Percentiles rank a stretch among this genome's conserved stretches.
Evolutionary conservation across 371 early-diverging fungal species (phyloP).

Genomic region (Saksenaea vasiformis): DNA sequence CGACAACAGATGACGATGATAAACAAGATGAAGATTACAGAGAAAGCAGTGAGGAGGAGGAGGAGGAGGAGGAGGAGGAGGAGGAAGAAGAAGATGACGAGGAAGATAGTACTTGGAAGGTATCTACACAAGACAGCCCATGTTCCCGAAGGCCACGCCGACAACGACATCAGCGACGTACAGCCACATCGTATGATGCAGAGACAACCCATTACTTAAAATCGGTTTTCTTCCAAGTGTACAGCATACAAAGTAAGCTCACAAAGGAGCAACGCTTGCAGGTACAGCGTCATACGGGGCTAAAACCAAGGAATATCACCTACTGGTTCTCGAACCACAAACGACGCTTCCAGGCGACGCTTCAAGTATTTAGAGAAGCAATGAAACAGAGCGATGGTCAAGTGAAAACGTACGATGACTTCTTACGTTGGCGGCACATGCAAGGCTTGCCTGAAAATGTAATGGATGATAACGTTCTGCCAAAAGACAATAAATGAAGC

Average conservation of each 20-base stretch:
- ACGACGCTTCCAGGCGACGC: slow-evolving; percentile 35
- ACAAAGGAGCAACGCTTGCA: slow-evolving; percentile 43
- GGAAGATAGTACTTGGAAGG: not conserved
- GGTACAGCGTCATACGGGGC: slow-evolving; percentile 35
- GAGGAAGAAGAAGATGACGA: slow-evolving; percentile 7
- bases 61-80: slow-evolving; percentile 1
- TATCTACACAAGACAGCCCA: not conserved
- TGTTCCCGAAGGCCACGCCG: not conserved
- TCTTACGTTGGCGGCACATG: slow-evolving; percentile 30
- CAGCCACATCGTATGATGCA: slow-evolving; percentile 48
- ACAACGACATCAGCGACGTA: slow-evolving; percentile 23
- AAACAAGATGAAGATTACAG: not conserved
- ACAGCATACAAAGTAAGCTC: slow-evolving; percentile 39
- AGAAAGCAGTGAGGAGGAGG: slow-evolving; percentile 1
- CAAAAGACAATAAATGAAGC: not conserved
- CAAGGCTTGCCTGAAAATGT: slow-evolving; percentile 32
- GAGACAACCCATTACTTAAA: slow-evolving; percentile 44
- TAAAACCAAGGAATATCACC: slow-evolving; percentile 48
- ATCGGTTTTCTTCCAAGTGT: slow-evolving; percentile 40
- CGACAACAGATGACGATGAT: not conserved
- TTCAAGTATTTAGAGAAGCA: slow-evolving; percentile 28
- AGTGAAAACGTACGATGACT: slow-evolving; percentile 45
- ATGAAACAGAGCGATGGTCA: slow-evolving; percentile 23
- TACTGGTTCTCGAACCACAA: slow-evolving; percentile 57
- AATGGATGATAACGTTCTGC: not conserved